A percentile compares a stretch with the other conserved stretches of the same genome.
Conservation (phyloP, 2,329 filamentous ascomycete genomes). For the Westerdykella aurantiaca region DNA sequence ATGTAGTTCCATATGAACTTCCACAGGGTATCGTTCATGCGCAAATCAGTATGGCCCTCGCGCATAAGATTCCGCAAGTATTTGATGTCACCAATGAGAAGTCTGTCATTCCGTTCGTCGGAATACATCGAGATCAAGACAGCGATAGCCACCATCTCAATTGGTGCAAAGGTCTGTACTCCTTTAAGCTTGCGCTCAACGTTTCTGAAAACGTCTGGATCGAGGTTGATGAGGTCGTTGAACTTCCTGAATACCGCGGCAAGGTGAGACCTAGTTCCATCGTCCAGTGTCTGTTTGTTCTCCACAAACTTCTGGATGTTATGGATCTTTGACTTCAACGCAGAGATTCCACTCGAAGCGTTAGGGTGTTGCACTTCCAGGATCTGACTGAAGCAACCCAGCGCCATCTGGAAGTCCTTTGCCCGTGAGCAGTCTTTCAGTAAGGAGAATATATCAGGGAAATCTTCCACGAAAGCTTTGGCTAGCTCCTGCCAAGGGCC, state of each 20-base stretch:
- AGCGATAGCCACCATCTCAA: conserved; percentile 33
- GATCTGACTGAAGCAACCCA: conserved; percentile 35
- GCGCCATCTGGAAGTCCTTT: conserved; percentile 31
- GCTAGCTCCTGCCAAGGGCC: conserved; percentile 45
- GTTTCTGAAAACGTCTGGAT: conserved; percentile 27
- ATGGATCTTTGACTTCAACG: conserved; percentile 16
- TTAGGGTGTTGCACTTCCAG: conserved; percentile 29
- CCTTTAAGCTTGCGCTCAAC: conserved; percentile 17
- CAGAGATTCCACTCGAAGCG: conserved; percentile 18
- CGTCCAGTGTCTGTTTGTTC: conserved; percentile 22
- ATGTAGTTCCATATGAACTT: conserved; percentile 29
- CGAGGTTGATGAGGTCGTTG: conserved; percentile 19
- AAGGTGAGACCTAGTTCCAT: conserved; percentile 28
- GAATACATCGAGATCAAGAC: conserved; percentile 31
- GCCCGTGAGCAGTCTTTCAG: conserved; percentile 25
- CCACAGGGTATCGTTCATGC: conserved; percentile 23
- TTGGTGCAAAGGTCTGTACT: conserved; percentile 32
- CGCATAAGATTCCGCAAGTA: conserved; percentile 21
- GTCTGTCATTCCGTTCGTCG: conserved; percentile 19
- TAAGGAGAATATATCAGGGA: conserved; percentile 31
- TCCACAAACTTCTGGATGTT: conserved; percentile 21
- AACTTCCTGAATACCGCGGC: conserved; percentile 30
- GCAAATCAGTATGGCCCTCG: conserved; percentile 24
- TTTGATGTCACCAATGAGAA: conserved; percentile 29
- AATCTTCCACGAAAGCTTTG: conserved; percentile 40